Base-by-base conservation (phyloP, 495 filamentous ascomycete genomes). In the Terfezia boudieri region DNA sequence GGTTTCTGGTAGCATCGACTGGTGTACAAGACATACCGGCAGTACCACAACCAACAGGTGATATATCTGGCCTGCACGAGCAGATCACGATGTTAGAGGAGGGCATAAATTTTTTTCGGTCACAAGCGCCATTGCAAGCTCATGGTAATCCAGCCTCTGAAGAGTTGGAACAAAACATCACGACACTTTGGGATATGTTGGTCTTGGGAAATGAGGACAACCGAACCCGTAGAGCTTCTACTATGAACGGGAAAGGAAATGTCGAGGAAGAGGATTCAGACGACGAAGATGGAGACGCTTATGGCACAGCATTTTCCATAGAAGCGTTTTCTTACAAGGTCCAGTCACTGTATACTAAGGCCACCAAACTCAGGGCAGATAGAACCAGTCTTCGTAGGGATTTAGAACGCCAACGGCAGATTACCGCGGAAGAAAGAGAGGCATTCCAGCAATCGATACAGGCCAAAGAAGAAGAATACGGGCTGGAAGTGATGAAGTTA, bases 121-220 rank as follows among this genome's bases (percentile, higher is more conserved):
- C 64, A 48, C 57, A 66, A 56, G 58, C 67, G 32, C 52, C 56
- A 36, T 51, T 55, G 1, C 56, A 63, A 43, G 52, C 50, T 11
- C 32, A 50, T 11, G 58, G 57, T 20, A 62, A 53, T 35, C 54
- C 60, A 53, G 61, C 60, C n/a, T 60, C 63, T 55, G 56, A 70
- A 32, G 67, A 73, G 58, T 64, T 66, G 12, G 72, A 74, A 36
- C 75, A 80, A 54, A 75, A 72, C 23, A 76, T 87, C 37, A 73
- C 69, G 55, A 76, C 77, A n/a, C 67, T 88, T 22, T 88, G 83
- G 83, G 77, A 81, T 43, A 82, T 78, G 51, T 74, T 86, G 26
- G 69, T 77, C 53, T 71, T 76, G 14, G 78, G 75, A 36, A 77
- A 81, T 53, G 74, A 78, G 52, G 74, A 77, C 53, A 71, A 74